phyloP scores from a whole-genome alignment of 176 grass and related monocot genomes.

The Ensete ventricosum region DNA sequence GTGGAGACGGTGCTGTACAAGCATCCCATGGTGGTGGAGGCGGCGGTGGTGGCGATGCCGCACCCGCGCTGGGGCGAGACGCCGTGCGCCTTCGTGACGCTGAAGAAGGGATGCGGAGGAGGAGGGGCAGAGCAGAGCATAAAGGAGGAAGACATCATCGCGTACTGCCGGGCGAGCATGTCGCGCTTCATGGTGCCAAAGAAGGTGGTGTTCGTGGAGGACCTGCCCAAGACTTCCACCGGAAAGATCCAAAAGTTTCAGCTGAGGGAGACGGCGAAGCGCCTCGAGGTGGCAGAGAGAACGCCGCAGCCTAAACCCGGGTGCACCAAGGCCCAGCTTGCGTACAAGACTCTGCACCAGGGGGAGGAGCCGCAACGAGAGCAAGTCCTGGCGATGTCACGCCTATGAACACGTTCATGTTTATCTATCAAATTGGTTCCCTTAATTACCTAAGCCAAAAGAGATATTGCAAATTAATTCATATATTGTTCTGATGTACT shows the following conservation, averaged over 20 bases:
- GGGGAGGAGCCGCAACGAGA: neutral
- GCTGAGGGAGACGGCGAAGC: conserved; percentile 30
- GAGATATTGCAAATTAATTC: too few relatives aligned
- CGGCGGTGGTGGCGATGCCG: conserved; percentile 55
- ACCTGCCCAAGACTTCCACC: conserved; percentile 35
- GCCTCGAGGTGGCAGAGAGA: neutral
- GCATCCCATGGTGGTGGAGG: conserved; percentile 40
- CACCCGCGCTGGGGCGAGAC: conserved; percentile 26
- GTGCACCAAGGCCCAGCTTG: neutral
- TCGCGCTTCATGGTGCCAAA: conserved; percentile 53
- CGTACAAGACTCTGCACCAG: neutral
- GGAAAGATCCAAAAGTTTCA: conserved; percentile 56
- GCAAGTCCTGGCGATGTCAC: neutral
- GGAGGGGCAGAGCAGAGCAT: neutral
- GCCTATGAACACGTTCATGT: neutral
- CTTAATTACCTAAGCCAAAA: too few relatives aligned
- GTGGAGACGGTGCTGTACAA: conserved; percentile 50
- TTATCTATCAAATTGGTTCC: too few relatives aligned
- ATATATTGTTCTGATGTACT: too few relatives aligned
- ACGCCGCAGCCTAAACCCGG: neutral
- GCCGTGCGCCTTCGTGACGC: conserved; percentile 16
- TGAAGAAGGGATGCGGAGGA: conserved; percentile 13
- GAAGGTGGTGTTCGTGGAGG: conserved; percentile 42
- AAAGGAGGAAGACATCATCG: conserved; percentile 33
- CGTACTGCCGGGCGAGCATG: conserved; percentile 40